These are phyloP conservation scores for Silene noctiflora DNA, from an alignment of 179 eudicot genomes.

Conservation along the genomic window DNA sequence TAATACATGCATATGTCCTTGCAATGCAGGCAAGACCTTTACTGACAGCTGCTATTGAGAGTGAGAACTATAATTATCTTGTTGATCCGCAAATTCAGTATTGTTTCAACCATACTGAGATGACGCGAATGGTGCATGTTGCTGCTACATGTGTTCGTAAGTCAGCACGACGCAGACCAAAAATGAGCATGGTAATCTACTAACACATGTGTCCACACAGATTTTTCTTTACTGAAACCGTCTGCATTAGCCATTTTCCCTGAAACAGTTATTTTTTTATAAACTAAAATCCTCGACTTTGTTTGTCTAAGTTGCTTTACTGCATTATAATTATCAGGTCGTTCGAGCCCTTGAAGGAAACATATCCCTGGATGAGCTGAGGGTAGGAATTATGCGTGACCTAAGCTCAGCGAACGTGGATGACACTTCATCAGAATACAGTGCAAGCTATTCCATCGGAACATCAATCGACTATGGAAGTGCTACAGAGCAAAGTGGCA, in stretches of 20 bases:
- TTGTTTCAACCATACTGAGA: slow-evolving; percentile 36
- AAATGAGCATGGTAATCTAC: slow-evolving; percentile 39
- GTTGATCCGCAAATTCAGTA: slow-evolving; percentile 34
- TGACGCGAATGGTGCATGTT: slow-evolving; percentile 39
- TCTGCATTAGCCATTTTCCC: too few species aligned
- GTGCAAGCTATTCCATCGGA: slow-evolving; percentile 48
- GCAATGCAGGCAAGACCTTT: slow-evolving; percentile 37
- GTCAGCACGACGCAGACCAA: slow-evolving; percentile 35
- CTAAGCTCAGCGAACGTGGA: slow-evolving; percentile 53
- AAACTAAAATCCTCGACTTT: too few species aligned
- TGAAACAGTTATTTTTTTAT: too few species aligned
- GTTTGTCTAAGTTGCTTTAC: too few species aligned
- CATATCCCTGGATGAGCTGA: slow-evolving; percentile 60
- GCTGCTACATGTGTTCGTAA: slow-evolving; percentile 42
- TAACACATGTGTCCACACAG: background rate
- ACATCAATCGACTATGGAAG: slow-evolving; percentile 15
- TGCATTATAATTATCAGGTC: slow-evolving; percentile 41
- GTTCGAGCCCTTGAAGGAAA: slow-evolving; percentile 91
- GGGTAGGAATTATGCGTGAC: slow-evolving; percentile 66
- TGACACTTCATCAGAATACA: slow-evolving; percentile 51
- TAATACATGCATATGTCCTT: background rate
- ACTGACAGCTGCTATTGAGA: slow-evolving; percentile 35
- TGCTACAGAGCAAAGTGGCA: slow-evolving; percentile 14
- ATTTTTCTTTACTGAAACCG: background rate
- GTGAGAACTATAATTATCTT: slow-evolving; percentile 29